phyloP scores from a whole-genome alignment of 75 land plant genomes.

The Selaginella tamariscina region DNA sequence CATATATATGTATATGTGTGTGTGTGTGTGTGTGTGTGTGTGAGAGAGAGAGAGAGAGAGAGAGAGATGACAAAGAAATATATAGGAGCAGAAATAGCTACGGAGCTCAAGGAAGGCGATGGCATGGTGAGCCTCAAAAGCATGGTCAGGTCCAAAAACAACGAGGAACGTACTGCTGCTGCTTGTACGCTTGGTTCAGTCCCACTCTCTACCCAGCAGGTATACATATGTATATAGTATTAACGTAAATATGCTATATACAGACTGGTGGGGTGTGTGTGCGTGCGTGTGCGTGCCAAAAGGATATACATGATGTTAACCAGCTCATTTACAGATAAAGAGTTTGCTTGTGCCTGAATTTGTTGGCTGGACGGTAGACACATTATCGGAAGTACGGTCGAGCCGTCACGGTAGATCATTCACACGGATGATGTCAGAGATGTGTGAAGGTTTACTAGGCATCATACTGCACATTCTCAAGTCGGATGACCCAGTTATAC shows the following conservation, averaged over 20 bases:
- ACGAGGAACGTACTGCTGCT: constrained; percentile 32
- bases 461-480: constrained; percentile 37
- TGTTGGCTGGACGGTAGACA: constrained; percentile 29
- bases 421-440: constrained; percentile 12
- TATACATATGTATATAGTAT: no score
- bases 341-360: constrained; percentile 25
- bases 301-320: background rate
- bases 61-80: no score
- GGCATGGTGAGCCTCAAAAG: background rate
- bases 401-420: constrained; percentile 16
- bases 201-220: no score
- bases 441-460: constrained; percentile 47
- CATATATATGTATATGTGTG: no score
- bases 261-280: no score
- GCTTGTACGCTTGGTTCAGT: constrained; percentile 39
- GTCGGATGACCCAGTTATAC: constrained; percentile 22
- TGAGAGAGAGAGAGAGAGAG: no score
- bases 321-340: constrained; percentile 6
- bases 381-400: constrained; percentile 17
- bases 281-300: no score
- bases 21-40: no score
- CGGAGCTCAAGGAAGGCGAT: no score
- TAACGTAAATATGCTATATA: no score
- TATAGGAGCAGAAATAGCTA: background rate
- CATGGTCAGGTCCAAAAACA: background rate